Percentiles rank a stretch among this genome's conserved stretches.
phyloP scores from a whole-genome alignment of 345 rosid species.

The Citropsis articulata region DNA sequence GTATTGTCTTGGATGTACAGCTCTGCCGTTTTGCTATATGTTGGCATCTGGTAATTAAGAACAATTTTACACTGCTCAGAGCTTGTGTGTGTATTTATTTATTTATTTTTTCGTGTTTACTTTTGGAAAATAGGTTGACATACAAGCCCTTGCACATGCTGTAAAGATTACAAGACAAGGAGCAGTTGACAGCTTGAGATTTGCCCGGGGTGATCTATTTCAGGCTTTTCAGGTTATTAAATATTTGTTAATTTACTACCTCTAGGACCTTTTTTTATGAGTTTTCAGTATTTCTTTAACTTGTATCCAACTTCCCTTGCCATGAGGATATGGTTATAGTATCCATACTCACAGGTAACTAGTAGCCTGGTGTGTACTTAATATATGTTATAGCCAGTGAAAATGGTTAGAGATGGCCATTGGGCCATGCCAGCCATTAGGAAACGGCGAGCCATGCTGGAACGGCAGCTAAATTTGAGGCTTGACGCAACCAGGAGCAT shows the following conservation, averaged over 20 bases:
- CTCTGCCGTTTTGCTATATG: background rate
- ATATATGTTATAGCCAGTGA: background rate
- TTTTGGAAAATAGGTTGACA: slow-evolving; percentile 60
- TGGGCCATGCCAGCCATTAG: too few relatives aligned
- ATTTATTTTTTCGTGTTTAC: slow-evolving; percentile 2
- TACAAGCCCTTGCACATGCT: slow-evolving; percentile 97
- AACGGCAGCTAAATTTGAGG: too few relatives aligned
- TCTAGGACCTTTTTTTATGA: background rate
- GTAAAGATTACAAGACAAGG: slow-evolving; percentile 95
- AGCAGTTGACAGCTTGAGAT: slow-evolving; percentile 92
- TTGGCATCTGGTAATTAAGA: background rate
- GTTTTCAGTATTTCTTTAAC: background rate
- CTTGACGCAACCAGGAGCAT: too few relatives aligned
- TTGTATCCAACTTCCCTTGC: background rate
- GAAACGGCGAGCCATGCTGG: too few relatives aligned
- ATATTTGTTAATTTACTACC: background rate
- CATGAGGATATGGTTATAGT: background rate
- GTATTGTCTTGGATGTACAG: background rate
- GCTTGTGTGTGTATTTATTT: background rate
- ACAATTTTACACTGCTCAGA: background rate
- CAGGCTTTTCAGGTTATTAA: slow-evolving; percentile 83
- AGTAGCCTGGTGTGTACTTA: background rate
- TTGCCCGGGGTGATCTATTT: slow-evolving; percentile 87
- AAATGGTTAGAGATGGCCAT: background rate
- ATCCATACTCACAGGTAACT: background rate